These are phyloP conservation scores for Zoysia matrella DNA, from an alignment of 202 grass and related monocot species.

Conservation along the genomic window DNA sequence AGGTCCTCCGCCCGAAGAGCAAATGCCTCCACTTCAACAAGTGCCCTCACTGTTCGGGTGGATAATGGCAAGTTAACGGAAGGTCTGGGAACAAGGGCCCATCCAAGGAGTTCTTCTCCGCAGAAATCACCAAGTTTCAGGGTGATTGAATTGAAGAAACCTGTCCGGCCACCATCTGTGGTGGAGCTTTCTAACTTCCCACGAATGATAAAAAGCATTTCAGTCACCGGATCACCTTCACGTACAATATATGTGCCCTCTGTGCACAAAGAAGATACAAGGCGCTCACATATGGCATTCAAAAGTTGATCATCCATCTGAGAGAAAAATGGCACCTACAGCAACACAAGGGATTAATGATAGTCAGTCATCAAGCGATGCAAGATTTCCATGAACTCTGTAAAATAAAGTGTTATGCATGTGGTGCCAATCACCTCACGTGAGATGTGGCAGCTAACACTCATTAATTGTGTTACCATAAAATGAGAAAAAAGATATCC, in stretches of 20 bases:
- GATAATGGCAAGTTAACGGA: slow-evolving; percentile 82
- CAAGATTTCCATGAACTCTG: background rate
- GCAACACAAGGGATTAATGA: background rate
- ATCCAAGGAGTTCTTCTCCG: slow-evolving; percentile 83
- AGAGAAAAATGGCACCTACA: slow-evolving; percentile 89
- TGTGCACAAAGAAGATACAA: slow-evolving; percentile 89
- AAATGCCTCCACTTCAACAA: slow-evolving; percentile 93
- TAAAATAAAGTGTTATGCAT: slow-evolving; percentile 14
- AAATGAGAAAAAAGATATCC: background rate
- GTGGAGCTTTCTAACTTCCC: slow-evolving; percentile 95
- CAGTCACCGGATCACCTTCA: slow-evolving; percentile 91
- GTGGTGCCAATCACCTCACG: background rate
- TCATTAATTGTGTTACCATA: background rate
- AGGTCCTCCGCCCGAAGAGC: slow-evolving; percentile 80
- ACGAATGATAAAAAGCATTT: slow-evolving; percentile 96
- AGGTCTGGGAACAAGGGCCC: slow-evolving; percentile 84
- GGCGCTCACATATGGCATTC: slow-evolving; percentile 85
- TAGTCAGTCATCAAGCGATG: background rate
- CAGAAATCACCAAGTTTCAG: slow-evolving; percentile 83
- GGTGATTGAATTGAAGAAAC: slow-evolving; percentile 89
- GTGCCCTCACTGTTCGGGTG: slow-evolving; percentile 70
- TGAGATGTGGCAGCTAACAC: slow-evolving; percentile 3
- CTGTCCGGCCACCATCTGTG: slow-evolving; percentile 88
- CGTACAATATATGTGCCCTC: slow-evolving; percentile 88
- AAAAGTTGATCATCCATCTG: slow-evolving; percentile 91